phyloP scores from a whole-genome alignment of 768 basidiomycete genomes.

The Dioszegia crocea region DNA sequence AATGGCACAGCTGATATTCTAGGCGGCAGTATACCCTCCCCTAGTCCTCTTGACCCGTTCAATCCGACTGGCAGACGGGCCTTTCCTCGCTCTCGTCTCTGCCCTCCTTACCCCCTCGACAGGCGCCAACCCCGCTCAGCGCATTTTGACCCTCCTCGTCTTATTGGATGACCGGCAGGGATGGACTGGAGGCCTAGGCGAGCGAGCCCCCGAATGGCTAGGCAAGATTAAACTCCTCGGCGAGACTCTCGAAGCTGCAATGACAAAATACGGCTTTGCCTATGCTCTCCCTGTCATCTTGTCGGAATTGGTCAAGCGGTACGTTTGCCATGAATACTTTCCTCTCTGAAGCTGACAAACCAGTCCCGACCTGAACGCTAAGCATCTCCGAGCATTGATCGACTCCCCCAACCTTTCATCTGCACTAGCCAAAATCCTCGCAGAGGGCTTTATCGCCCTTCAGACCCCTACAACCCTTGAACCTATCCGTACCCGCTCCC shows the following conservation, averaged over 20 bases:
- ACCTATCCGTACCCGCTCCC: conserved; percentile 10
- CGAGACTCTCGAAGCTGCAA: conserved; percentile 26
- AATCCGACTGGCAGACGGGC: conserved; percentile 38
- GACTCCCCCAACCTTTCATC: conserved; percentile 18
- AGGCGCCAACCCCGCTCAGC: conserved; percentile 40
- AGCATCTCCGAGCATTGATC: not conserved
- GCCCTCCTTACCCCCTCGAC: conserved; percentile 28
- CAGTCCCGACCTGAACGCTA: conserved; percentile 5
- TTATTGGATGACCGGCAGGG: conserved; percentile 36
- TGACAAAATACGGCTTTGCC: conserved; percentile 39
- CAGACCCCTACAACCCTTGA: conserved; percentile 9
- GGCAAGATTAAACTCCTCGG: conserved; percentile 26
- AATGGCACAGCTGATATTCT: not conserved
- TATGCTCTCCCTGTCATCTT: conserved; percentile 23
- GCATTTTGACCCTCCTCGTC: conserved; percentile 41
- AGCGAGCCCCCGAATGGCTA: conserved; percentile 20
- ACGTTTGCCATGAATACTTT: not conserved
- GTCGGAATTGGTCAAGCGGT: conserved; percentile 12
- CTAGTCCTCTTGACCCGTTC: conserved; percentile 43
- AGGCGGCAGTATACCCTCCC: conserved; percentile 46
- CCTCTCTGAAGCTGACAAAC: not conserved
- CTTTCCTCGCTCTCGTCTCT: conserved; percentile 35
- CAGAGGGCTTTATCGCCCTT: conserved; percentile 6
- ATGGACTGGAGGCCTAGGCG: conserved; percentile 25
- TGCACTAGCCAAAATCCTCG: conserved; percentile 13